Percentiles rank a stretch among this genome's conserved stretches.
Conservation (phyloP, 1,284 basidiomycete genomes). For the Garcileccinum viscosum region DNA sequence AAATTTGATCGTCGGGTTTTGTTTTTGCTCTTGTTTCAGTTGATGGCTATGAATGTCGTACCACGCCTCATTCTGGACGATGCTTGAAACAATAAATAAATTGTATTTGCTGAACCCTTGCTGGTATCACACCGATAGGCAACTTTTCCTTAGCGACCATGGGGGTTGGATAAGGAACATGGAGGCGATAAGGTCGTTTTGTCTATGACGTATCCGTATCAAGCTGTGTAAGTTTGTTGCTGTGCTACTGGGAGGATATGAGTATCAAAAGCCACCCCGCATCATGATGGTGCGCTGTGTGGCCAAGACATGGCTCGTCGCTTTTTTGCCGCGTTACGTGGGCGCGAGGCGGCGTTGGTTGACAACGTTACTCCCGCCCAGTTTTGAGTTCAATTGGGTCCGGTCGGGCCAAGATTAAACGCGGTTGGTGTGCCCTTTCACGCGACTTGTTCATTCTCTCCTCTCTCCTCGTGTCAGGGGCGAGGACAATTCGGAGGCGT, state of each 20-base stretch:
- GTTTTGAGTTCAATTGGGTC: background rate
- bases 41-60: constrained; percentile 95
- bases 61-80: constrained; percentile 86
- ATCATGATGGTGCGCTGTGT: constrained; percentile 1
- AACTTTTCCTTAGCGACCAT: constrained; percentile 10
- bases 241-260: constrained; percentile 14
- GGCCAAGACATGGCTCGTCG: constrained; percentile 32
- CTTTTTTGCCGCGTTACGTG: constrained; percentile 20
- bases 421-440: background rate
- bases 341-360: background rate
- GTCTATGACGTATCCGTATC: constrained; percentile 15
- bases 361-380: background rate
- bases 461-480: background rate
- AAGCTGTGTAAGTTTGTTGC: constrained; percentile 27
- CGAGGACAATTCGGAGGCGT: background rate
- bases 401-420: background rate
- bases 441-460: background rate
- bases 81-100: constrained; percentile 44
- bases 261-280: background rate
- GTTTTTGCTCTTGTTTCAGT: constrained; percentile 46
- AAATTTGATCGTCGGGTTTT: constrained; percentile 2
- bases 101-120: constrained; percentile 3
- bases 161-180: background rate
- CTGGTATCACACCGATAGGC: background rate
- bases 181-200: background rate